phyloP scores from a whole-genome alignment of 345 rosid genomes.

The Orychophragmus violaceus region DNA sequence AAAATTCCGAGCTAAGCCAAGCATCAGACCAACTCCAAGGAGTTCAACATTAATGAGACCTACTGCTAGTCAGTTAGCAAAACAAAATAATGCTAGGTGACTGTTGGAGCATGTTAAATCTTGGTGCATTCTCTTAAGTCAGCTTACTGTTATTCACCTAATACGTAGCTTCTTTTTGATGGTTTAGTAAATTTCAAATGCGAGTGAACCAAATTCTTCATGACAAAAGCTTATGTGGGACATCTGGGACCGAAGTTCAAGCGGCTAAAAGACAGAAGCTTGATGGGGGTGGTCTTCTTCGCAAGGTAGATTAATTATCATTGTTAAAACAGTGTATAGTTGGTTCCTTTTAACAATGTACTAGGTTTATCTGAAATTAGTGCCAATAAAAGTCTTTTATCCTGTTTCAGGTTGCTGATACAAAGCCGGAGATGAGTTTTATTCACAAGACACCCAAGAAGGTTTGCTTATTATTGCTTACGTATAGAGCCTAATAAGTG shows the following conservation, averaged over 20 bases:
- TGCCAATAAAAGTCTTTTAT: background rate
- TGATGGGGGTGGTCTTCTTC: constrained; percentile 82
- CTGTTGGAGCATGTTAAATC: background rate
- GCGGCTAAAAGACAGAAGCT: constrained; percentile 94
- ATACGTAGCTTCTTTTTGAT: background rate
- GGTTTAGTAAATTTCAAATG: constrained; percentile 30
- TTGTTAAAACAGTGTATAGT: background rate
- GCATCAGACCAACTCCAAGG: constrained; percentile 43
- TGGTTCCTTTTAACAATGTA: background rate
- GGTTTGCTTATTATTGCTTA: constrained; percentile 35
- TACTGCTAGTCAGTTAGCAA: constrained; percentile 87
- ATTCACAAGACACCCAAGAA: constrained; percentile 74
- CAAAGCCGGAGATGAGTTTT: constrained; percentile 54
- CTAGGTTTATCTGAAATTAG: background rate
- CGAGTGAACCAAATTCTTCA: constrained; percentile 30
- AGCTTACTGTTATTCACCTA: background rate
- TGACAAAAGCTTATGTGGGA: constrained; percentile 42
- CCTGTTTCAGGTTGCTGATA: constrained; percentile 57
- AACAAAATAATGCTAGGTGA: constrained; percentile 73
- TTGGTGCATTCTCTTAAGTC: background rate
- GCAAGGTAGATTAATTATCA: constrained; percentile 44
- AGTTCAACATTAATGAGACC: constrained; percentile 93
- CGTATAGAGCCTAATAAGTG: background rate
- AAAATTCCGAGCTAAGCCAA: constrained; percentile 36
- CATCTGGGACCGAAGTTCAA: constrained; percentile 60